Evolutionary conservation across 1,284 basidiomycete genomes (phyloP).

Genomic region (Tremellales sp.): DNA sequence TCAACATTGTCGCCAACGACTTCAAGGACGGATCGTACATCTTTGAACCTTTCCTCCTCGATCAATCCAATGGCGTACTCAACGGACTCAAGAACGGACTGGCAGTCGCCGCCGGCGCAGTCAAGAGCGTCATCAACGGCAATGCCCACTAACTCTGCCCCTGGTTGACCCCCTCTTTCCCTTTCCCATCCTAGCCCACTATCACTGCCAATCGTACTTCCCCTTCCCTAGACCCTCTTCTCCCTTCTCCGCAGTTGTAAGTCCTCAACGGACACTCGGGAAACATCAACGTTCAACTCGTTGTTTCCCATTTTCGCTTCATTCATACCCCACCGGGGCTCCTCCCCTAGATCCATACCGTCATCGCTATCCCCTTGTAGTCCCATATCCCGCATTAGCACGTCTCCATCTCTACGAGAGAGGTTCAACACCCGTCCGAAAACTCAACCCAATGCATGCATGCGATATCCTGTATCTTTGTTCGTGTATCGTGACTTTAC

Average conservation of each 20-base stretch:
- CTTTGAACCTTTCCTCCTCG: slow-evolving; percentile 72
- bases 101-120: slow-evolving; percentile 15
- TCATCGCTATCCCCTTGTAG: too few species aligned
- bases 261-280: slow-evolving; percentile 19
- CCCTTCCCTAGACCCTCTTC: not conserved
- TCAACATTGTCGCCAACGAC: slow-evolving; percentile 97
- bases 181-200: not conserved
- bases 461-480: too few species aligned
- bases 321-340: slow-evolving; percentile 1
- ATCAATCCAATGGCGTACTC: slow-evolving; percentile 18
- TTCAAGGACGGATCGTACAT: slow-evolving; percentile 80
- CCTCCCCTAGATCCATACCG: too few species aligned
- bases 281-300: slow-evolving; percentile 17
- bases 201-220: not conserved
- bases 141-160: slow-evolving; percentile 8
- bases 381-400: slow-evolving; percentile 4
- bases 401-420: not conserved
- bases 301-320: not conserved
- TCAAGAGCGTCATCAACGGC: slow-evolving; percentile 11
- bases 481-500: not conserved
- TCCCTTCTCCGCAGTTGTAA: too few species aligned
- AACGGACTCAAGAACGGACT: slow-evolving; percentile 11
- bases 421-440: not conserved
- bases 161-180: not conserved
- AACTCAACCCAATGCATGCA: not conserved